Conservation (phyloP, 352 stramenopile genomes). For the Phytophthora pseudosyringae region DNA sequence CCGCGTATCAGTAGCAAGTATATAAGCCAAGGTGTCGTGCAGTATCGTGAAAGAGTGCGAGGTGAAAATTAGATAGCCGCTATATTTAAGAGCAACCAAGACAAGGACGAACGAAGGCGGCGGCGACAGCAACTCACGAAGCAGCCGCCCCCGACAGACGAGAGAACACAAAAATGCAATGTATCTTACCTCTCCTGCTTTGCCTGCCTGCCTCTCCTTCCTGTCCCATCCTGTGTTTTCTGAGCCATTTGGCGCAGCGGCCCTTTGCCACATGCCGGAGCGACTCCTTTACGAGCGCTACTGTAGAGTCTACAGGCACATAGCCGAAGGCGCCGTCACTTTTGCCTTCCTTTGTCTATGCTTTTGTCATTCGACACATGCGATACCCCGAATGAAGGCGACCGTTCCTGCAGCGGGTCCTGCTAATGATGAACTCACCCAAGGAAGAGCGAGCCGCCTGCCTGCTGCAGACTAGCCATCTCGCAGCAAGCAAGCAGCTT, state of each 20-base stretch:
- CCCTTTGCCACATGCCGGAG: neutral
- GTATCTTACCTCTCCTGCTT: conserved; percentile 31
- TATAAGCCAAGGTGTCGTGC: conserved; percentile 44
- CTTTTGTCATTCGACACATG: conserved; percentile 15
- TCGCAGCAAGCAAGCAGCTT: neutral
- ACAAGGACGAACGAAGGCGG: conserved; percentile 16
- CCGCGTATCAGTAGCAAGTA: conserved; percentile 50
- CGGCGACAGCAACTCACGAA: conserved; percentile 16
- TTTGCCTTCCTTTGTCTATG: conserved; percentile 18
- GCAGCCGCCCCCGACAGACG: conserved; percentile 4
- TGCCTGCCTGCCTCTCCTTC: too few relatives aligned
- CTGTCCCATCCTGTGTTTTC: neutral
- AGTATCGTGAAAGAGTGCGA: conserved; percentile 45
- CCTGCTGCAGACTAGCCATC: neutral
- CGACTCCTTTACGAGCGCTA: neutral
- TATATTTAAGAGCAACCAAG: conserved; percentile 44
- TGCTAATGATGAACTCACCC: too few relatives aligned
- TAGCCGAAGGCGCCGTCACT: conserved; percentile 11
- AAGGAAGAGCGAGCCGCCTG: neutral
- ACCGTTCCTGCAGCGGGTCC: conserved; percentile 1
- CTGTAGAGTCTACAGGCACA: neutral
- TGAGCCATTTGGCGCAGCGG: neutral
- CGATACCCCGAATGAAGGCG: neutral
- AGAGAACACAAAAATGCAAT: conserved; percentile 41
- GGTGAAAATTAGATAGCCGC: conserved; percentile 47